Base-by-base conservation (phyloP, 2,329 filamentous ascomycete species). In the Penicillium polonicum region DNA sequence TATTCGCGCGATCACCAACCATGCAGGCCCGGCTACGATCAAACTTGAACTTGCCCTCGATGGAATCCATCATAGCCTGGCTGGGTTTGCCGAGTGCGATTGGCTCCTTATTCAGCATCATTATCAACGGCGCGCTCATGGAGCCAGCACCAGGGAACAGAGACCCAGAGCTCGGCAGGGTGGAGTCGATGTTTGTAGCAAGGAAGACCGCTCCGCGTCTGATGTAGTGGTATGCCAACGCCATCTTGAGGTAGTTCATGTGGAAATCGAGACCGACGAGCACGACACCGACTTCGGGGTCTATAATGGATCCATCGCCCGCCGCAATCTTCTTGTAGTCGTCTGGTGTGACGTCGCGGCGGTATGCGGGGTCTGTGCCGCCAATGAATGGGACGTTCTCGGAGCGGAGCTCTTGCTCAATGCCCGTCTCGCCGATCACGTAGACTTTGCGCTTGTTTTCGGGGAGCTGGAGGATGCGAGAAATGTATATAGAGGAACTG, bases 11-110 rank as follows among this genome's bases (percentile, higher is more conserved):
- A 74, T 99, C 94, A 7, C 94, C 94, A 43, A 99, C 85, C 94
- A 99, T 99, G 77, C 94, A 97, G 1, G 94, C 90, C 66, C 86
- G 86, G 59, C 82, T 85, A 38, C 92, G 85, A 73, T 97, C 88
- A 53, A 99, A 88, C 65, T 89, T 83, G 75, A 97, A 97, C 76
- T 96, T 96, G 58, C 93, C 93, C 80, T 97, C 93, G 57, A 99
- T 89, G 3, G 94, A 92, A 74, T 97, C 93, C 93, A 99, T 96
- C 94, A 99, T 99, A 4, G 93, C 93, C 79, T 96, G 92, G 72
- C 91, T 96, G 3, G 94, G 94, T 79, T 99, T 99, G 0, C 94
- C 94, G 41, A 97, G 79, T 3, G 90, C 87, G 33, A 91, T 76
- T 0, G 94, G 93, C 68, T 89, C 82, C 72, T 85, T 77, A 3